Evolutionary conservation across 371 early-diverging fungal genomes (phyloP), one percentile per base, ranked within the genome.

Genomic region (Conidiobolus incongruus): DNA sequence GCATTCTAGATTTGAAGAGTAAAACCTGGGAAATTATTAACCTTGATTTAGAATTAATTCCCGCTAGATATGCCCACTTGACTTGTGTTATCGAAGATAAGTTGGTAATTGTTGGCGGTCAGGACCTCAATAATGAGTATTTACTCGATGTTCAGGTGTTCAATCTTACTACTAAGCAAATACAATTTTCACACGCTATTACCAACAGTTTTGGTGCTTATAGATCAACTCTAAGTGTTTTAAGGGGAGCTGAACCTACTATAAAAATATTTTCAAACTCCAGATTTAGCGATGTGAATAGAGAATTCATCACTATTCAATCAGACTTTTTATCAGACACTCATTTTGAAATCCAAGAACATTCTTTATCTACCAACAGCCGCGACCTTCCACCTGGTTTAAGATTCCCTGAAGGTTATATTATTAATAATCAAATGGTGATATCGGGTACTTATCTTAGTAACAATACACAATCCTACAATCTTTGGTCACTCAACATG

Each of bases 11-110:
- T 52, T 62, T 75, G 1, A 63, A 62, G 10, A 61, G 63, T 10
- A 59, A 70, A 52, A 58, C 60, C 38, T 82, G 81, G 81, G 62
- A 57, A 13, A 52, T 54, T 23, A 60, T 62, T 23, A 49, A 49
- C 5, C 58, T 72, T 12, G 57, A 60, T 5, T 60, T 65, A 7
- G 66, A 68, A 0, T 36, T 60, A 0, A 67, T 62, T 34, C 58
- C 67, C 10, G 81, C 82, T n/a, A 58, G 85, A 20, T 84, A 82
- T 55, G 85, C 85, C 3, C 85, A 84, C 46, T 51, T 81, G n/a
- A 65, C 78, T 35, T 47, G 69, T 35, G 60, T 69, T 31, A 51
- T 65, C 35, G 58, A 59, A n/a, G 66, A 66, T 49, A 62, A 61
- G 24, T 50, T 81, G 34, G 56, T 80, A 4, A 56, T 81, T 0